These are phyloP conservation scores for Coffea humblotiana DNA, from an alignment of 305 asterid species.

Conservation along the genomic window DNA sequence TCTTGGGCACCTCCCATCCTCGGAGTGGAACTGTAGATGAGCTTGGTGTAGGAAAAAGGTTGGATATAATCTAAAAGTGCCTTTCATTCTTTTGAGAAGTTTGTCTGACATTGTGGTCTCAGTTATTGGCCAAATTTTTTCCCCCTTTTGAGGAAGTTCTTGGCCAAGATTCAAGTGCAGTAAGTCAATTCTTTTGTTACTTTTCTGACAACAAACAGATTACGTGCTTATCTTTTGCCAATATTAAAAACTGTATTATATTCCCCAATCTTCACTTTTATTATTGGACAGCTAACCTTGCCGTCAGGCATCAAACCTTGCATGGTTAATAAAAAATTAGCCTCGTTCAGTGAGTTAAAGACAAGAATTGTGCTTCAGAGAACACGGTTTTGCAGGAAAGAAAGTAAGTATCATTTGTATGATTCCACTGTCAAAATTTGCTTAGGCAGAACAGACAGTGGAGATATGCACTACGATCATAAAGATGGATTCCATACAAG, in stretches of 20 bases:
- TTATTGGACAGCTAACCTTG: too few relatives aligned
- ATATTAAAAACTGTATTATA: background rate
- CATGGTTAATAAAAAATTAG: background rate
- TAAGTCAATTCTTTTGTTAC: conserved; percentile 35
- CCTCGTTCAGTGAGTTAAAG: background rate
- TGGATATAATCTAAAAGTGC: conserved; percentile 82
- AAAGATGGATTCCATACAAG: too few relatives aligned
- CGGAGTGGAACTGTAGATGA: conserved; percentile 72
- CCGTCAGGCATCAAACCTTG: too few relatives aligned
- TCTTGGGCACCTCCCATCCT: conserved; percentile 94
- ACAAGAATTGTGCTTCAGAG: background rate
- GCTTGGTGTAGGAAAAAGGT: conserved; percentile 66
- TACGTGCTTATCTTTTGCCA: background rate
- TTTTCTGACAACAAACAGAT: background rate
- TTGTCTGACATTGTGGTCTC: conserved; percentile 71
- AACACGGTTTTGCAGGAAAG: too few relatives aligned
- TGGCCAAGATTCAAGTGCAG: conserved; percentile 71
- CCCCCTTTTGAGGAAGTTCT: too few relatives aligned
- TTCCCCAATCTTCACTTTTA: background rate
- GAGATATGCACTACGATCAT: too few relatives aligned
- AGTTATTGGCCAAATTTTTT: conserved; percentile 58
- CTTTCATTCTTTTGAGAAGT: conserved; percentile 69
- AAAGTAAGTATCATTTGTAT: too few relatives aligned
- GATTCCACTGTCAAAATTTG: too few relatives aligned
- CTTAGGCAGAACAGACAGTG: too few relatives aligned